Evolutionary conservation across 495 filamentous ascomycete genomes (phyloP).

Genomic region (Chaetomium fimeti): DNA sequence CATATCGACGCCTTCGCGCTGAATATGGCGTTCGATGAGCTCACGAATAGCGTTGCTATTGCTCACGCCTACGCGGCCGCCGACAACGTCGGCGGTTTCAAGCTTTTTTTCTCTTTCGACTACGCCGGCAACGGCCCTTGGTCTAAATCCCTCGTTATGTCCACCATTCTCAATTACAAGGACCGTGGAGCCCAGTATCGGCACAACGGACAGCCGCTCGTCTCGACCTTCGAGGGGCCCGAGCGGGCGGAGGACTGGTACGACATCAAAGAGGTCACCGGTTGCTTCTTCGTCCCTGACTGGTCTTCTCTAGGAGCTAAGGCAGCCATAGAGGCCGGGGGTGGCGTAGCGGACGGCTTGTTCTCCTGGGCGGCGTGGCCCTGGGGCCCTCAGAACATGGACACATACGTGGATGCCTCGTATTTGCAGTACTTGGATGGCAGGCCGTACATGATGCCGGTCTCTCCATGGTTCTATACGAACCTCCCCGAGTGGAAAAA

Average conservation of each 20-base stretch:
- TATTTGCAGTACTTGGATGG: constrained; percentile 29
- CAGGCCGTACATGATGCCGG: constrained; percentile 12
- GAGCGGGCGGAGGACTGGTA: constrained; percentile 27
- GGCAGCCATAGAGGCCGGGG: constrained; percentile 12
- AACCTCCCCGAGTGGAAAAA: constrained; percentile 57
- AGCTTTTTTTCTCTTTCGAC: constrained; percentile 46
- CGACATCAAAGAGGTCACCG: constrained; percentile 31
- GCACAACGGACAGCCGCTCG: constrained; percentile 32
- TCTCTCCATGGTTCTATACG: constrained; percentile 61
- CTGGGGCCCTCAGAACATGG: constrained; percentile 50
- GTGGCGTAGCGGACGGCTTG: constrained; percentile 32
- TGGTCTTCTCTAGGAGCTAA: constrained; percentile 24
- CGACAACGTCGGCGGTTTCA: constrained; percentile 26
- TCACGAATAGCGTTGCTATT: background rate
- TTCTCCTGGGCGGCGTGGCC: constrained; percentile 43
- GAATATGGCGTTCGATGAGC: background rate
- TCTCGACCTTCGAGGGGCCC: constrained; percentile 36
- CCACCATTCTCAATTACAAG: constrained; percentile 24
- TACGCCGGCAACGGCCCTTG: constrained; percentile 34
- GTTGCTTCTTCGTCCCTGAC: constrained; percentile 38
- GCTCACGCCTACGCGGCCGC: background rate
- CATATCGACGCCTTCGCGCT: background rate
- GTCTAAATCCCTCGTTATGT: constrained; percentile 29
- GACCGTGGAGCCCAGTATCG: constrained; percentile 33
- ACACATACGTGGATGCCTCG: constrained; percentile 33